phyloP scores from a whole-genome alignment of 2,329 filamentous ascomycete genomes.

The Sarocladium strictum region DNA sequence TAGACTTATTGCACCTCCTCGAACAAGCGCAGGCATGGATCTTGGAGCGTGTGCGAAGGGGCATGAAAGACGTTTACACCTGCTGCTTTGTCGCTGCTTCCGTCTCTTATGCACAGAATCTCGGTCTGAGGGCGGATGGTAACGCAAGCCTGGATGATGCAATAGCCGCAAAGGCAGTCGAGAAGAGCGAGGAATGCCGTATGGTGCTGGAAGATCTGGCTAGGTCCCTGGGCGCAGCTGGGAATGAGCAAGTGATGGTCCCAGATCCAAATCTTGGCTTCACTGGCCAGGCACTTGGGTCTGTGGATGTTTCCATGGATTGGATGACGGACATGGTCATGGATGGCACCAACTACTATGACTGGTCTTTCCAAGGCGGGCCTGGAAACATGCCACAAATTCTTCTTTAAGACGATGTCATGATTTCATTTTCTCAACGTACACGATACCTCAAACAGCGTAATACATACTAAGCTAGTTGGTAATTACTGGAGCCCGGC shows the following conservation, averaged over 20 bases:
- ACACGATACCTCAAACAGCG: no score
- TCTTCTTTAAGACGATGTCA: background rate
- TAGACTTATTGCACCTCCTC: background rate
- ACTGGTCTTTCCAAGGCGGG: background rate
- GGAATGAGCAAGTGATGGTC: background rate
- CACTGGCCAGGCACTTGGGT: background rate
- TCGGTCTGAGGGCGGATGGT: no score
- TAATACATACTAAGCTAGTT: conserved; percentile 21
- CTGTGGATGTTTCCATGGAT: background rate
- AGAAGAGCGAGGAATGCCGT: background rate
- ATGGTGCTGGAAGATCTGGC: background rate
- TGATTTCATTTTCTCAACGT: no score
- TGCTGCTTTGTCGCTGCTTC: background rate
- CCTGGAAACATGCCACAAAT: background rate
- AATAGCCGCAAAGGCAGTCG: background rate
- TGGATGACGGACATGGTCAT: background rate
- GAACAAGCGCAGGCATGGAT: background rate
- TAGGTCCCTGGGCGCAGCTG: background rate
- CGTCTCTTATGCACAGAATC: background rate
- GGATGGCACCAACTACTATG: background rate
- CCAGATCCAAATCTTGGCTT: background rate
- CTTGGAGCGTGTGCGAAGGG: background rate
- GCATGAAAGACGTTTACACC: background rate
- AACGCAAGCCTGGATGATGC: background rate
- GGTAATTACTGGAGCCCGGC: conserved; percentile 35